phyloP scores from a whole-genome alignment of 345 rosid species.

The Brassica juncea region DNA sequence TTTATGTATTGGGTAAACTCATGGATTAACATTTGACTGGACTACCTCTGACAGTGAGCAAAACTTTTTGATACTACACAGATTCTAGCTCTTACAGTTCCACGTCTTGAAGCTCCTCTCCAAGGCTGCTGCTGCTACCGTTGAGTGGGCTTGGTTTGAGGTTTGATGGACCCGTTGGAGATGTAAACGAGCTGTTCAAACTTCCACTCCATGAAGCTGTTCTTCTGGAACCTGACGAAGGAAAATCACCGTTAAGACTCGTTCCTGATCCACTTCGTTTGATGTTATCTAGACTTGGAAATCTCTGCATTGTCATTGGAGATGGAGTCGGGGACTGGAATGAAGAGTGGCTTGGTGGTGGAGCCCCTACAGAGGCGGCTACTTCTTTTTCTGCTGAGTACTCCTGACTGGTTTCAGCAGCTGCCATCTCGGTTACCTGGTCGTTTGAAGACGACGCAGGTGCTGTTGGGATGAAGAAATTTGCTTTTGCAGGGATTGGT shows the following conservation, averaged over 20 bases:
- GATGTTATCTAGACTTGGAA: slow-evolving; percentile 71
- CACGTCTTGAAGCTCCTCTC: slow-evolving; percentile 92
- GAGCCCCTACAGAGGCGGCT: slow-evolving; percentile 16
- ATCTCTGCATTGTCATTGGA: slow-evolving; percentile 17
- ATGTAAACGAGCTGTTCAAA: slow-evolving; percentile 43
- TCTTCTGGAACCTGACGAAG: slow-evolving; percentile 54
- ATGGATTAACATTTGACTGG: slow-evolving; percentile 39
- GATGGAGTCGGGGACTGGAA: slow-evolving; percentile 47
- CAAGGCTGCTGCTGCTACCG: slow-evolving; percentile 57
- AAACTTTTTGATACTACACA: slow-evolving; percentile 35
- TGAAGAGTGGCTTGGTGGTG: slow-evolving; percentile 41
- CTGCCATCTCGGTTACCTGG: slow-evolving; percentile 48
- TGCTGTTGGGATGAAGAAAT: slow-evolving; percentile 74
- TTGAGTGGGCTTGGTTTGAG: slow-evolving; percentile 39
- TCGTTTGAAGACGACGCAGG: slow-evolving; percentile 50
- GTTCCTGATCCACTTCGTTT: slow-evolving; percentile 32
- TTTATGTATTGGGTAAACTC: slow-evolving; percentile 31
- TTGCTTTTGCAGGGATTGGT: slow-evolving; percentile 63
- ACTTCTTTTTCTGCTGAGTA: slow-evolving; percentile 26
- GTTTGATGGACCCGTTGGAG: slow-evolving; percentile 37
- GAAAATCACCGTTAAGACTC: slow-evolving; percentile 36
- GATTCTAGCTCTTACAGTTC: slow-evolving; percentile 53
- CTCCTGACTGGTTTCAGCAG: slow-evolving; percentile 53
- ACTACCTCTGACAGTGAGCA: slow-evolving; percentile 21
- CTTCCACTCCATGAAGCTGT: slow-evolving; percentile 93